Conservation (phyloP, 306 rosid genomes). For the Medicago arabica region DNA sequence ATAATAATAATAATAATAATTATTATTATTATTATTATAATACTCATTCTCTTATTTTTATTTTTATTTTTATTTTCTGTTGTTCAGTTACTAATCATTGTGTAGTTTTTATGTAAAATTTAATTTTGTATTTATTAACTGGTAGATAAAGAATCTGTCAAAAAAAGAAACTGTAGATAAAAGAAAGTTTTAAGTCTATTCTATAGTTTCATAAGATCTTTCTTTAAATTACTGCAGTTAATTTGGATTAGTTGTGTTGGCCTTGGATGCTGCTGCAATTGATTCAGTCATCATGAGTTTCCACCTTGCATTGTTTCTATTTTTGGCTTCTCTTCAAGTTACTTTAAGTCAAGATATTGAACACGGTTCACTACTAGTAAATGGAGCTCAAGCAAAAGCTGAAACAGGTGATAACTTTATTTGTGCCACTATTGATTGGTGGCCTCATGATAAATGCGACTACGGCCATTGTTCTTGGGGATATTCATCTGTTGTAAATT, state of each 20-base stretch:
- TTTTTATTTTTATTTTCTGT: not conserved
- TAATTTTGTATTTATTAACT: not conserved
- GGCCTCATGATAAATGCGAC: slow-evolving; percentile 91
- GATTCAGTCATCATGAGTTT: slow-evolving; percentile 59
- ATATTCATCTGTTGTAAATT: slow-evolving; percentile 69
- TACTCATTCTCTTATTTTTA: not conserved
- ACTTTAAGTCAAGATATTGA: slow-evolving; percentile 62
- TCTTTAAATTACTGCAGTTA: slow-evolving; percentile 46
- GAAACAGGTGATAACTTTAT: slow-evolving; percentile 69
- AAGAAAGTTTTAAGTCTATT: not conserved
- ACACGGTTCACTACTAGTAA: slow-evolving; percentile 60
- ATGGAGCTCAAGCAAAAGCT: slow-evolving; percentile 64
- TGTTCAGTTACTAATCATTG: slow-evolving; percentile 1
- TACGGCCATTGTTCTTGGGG: slow-evolving; percentile 94
- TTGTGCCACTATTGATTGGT: slow-evolving; percentile 99
- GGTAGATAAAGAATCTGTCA: not conserved
- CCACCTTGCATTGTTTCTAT: slow-evolving; percentile 58
- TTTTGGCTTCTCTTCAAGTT: slow-evolving; percentile 60
- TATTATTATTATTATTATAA: not conserved
- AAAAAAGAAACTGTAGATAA: not conserved
- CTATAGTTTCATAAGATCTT: slow-evolving; percentile 7
- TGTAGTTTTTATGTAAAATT: slow-evolving; percentile 2
- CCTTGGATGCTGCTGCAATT: slow-evolving; percentile 42
- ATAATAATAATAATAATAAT: not conserved
- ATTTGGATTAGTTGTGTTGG: slow-evolving; percentile 43